Percentiles rank a stretch among this genome's conserved stretches.
Evolutionary conservation across 1,139 yeast species (phyloP).

Genomic region (Yamadazyma oceani): DNA sequence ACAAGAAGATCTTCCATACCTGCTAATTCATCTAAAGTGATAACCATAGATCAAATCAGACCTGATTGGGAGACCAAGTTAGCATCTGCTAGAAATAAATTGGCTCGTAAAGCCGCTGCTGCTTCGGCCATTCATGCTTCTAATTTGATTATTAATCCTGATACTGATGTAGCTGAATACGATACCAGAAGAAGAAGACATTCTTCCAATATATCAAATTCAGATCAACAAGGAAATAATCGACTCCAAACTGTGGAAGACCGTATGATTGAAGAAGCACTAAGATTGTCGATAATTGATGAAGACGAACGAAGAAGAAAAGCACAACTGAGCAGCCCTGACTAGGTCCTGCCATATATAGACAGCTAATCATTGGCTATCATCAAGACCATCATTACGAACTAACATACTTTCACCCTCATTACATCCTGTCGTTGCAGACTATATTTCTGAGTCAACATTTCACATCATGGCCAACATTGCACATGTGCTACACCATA

Average conservation of each 20-base stretch:
- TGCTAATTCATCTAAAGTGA: slow-evolving; percentile 62
- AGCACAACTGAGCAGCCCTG: slow-evolving; percentile 9
- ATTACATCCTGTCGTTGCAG: too few species aligned
- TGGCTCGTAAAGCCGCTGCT: slow-evolving; percentile 87
- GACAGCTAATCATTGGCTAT: too few species aligned
- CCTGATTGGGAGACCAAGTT: slow-evolving; percentile 91
- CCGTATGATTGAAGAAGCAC: slow-evolving; percentile 81
- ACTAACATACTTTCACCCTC: too few species aligned
- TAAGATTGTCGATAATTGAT: slow-evolving; percentile 69
- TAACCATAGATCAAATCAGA: slow-evolving; percentile 76
- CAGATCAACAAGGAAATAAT: slow-evolving; percentile 8
- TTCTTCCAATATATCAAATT: slow-evolving; percentile 11
- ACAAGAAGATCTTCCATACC: slow-evolving; percentile 49
- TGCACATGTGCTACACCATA: too few species aligned
- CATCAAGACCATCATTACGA: background rate
- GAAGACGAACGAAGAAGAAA: slow-evolving; percentile 54
- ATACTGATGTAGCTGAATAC: slow-evolving; percentile 21
- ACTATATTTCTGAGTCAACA: too few species aligned
- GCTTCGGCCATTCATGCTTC: slow-evolving; percentile 93
- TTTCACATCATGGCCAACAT: too few species aligned
- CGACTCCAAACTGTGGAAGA: slow-evolving; percentile 53
- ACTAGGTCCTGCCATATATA: background rate
- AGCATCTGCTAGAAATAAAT: slow-evolving; percentile 65
- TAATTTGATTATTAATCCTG: slow-evolving; percentile 49
- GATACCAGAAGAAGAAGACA: slow-evolving; percentile 20